Base-by-base conservation (phyloP, 306 rosid species). In the Alnus rubra region DNA sequence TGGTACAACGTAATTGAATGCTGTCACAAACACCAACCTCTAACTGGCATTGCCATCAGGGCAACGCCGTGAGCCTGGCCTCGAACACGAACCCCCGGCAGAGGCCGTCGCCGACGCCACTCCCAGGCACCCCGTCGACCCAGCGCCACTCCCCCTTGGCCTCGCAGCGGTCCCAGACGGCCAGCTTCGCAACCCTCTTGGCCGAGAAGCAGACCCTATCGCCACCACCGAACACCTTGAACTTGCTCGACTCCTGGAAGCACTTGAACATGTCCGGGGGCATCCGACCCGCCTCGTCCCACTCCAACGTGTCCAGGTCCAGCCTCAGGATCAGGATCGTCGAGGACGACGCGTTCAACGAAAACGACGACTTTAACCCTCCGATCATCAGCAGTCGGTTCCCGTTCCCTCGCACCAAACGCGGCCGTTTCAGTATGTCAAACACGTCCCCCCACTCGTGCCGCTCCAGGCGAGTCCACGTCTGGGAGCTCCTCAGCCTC, bases 241-340 rank as follows among this genome's bases (percentile, higher is more conserved):
- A 91, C 89, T 94, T 94, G 68, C 89, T 87, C 2, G 91, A 85
- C 76, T 92, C 97, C 48, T 88, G 93, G 76, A 94, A 94, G 78
- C 91, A 87, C 84, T 54, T 74, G 47, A 92, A 94, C 92, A 94
- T 91, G 18, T 89, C 95, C 28, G 42, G 60, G 3, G 98, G 97
- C 98, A 94, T 94, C 31, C 97, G 83, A 15, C 93, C 95, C 0
- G 97, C 97, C 74, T 92, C 93, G 18, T 94, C 95, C 97, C 98
- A 94, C 74, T 88, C 93, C 88, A 88, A 69, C 10, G 77, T 77
- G 13, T 86, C 93, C 77, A 94, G 83, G 73, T 91, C 95, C 71
- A 94, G 86, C 82, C 94, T 76, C 51, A 89, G 78, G 37, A 94
- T 89, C 81, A 91, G 70, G 58, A 92, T 88, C 62, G 98, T 92